Evolutionary conservation across 768 basidiomycete species (phyloP), one percentile per base, ranked within the genome.

Genomic region (Pleurotus tuoliensis): DNA sequence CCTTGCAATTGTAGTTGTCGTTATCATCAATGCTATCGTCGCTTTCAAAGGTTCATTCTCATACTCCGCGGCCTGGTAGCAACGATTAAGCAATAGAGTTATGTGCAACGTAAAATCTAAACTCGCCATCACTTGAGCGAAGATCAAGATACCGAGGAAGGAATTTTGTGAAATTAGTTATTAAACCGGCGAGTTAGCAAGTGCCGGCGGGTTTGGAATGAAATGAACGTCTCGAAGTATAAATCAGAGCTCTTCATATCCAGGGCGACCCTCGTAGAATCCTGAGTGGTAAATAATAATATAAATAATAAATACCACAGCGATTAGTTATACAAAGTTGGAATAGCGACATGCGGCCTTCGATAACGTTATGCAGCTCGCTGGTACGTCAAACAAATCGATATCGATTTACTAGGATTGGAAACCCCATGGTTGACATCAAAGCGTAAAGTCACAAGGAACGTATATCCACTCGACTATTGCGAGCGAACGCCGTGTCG

Each of bases 1-100:
- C 30, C n/a, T 44, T 16, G 59, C 63, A 62, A 50, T 64, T 58
- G 9, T 62, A 49, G 64, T 57, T 63, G 45, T 57, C 55, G 61
- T 55, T 60, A 58, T 6, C 34, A 13, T 34, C 30, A 34, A 11
- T 34, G 30, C 30, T 34, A 11, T 34, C 30, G 30, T 34, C 3
- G 30, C 30, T 34, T 34, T 34, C 30, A 9, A 34, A 34, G 11
- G 22, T 22, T 15, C 24, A 4, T 25, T 15, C 46, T 25, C 13
- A 16, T 50, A 50, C 48, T 50, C 48, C 48, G 48, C 48, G 48
- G 48, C 48, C 25, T n/a, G 25, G 15, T 50, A 34, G 30, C 48
- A 50, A 50, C 37, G 48, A 50, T 50, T 30, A 50, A 34, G 48
- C 20, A 50, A 50, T 50, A 50, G 37, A 52, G 51, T 52, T 52